Percentiles rank a stretch among this genome's conserved stretches.
Evolutionary conservation across 163 green algal species (phyloP).

Genomic region (Scenedesmus sp.): DNA sequence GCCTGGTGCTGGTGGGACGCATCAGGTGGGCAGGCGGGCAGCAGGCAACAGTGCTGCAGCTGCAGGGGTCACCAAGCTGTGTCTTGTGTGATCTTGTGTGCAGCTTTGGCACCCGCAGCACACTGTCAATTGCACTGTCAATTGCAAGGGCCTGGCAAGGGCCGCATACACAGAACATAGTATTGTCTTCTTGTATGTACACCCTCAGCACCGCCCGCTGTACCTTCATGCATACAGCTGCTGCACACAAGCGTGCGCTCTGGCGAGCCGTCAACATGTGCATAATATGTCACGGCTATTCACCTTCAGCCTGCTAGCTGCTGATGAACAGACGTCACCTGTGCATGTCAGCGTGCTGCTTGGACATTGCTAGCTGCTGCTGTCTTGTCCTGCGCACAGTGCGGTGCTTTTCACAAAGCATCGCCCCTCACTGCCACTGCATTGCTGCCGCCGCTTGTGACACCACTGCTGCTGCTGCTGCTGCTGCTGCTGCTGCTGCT

Average conservation of each 20-base stretch:
- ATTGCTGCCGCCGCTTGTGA: not conserved
- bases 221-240: too few species aligned
- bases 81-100: not conserved
- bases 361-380: not conserved
- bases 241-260: too few species aligned
- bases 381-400: not conserved
- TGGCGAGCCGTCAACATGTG: too few species aligned
- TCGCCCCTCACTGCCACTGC: not conserved
- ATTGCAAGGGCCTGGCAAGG: too few species aligned
- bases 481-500: not conserved
- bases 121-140: too few species aligned
- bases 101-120: too few species aligned
- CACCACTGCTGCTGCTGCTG: not conserved
- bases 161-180: too few species aligned
- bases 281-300: not conserved
- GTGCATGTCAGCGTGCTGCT: not conserved
- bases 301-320: not conserved
- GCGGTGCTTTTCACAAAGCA: too few species aligned
- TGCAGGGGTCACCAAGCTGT: not conserved
- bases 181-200: too few species aligned
- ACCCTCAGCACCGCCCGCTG: too few species aligned
- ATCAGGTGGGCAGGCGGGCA: not conserved
- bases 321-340: not conserved
- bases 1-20: conserved; percentile 40
- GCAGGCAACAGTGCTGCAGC: not conserved